These are phyloP conservation scores for Carallia brachiata DNA, from an alignment of 345 rosid species.

Conservation along the genomic window DNA sequence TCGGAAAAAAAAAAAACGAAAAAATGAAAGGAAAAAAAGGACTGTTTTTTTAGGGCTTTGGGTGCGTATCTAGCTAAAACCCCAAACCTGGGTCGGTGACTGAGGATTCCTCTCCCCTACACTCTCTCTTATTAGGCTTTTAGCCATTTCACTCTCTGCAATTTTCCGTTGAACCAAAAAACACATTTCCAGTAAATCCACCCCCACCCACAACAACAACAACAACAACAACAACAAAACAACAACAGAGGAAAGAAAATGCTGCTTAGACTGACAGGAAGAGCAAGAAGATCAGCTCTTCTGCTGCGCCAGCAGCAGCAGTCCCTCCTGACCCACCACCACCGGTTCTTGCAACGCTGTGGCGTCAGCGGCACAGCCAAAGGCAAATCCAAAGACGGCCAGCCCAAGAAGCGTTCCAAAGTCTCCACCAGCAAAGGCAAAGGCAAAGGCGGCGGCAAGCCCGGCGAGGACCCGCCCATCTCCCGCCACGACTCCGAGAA, in stretches of 20 bases:
- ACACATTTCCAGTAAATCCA: too few species aligned
- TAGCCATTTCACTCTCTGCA: too few species aligned
- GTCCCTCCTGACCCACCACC: conserved; percentile 9
- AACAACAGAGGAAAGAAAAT: not conserved
- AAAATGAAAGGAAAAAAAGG: too few species aligned
- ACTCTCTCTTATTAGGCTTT: too few species aligned
- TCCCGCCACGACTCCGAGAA: conserved; percentile 33
- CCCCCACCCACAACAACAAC: too few species aligned
- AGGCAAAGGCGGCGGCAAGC: conserved; percentile 4
- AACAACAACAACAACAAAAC: too few species aligned
- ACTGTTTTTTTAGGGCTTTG: too few species aligned
- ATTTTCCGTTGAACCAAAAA: too few species aligned
- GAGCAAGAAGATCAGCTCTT: not conserved
- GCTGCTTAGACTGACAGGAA: conserved; percentile 9
- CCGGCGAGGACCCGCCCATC: not conserved
- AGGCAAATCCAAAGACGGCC: conserved; percentile 54
- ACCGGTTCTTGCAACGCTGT: conserved; percentile 46
- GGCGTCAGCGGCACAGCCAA: conserved; percentile 64
- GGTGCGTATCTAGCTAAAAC: not conserved
- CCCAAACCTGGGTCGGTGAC: not conserved
- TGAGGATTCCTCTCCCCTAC: too few species aligned
- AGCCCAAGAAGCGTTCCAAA: conserved; percentile 48
- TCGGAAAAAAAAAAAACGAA: not conserved
- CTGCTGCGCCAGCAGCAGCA: too few species aligned
- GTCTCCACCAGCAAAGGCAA: conserved; percentile 53